A percentile compares a stretch with the other conserved stretches of the same genome.
phyloP scores from a whole-genome alignment of 345 rosid genomes.

The Nasturtium officinale region DNA sequence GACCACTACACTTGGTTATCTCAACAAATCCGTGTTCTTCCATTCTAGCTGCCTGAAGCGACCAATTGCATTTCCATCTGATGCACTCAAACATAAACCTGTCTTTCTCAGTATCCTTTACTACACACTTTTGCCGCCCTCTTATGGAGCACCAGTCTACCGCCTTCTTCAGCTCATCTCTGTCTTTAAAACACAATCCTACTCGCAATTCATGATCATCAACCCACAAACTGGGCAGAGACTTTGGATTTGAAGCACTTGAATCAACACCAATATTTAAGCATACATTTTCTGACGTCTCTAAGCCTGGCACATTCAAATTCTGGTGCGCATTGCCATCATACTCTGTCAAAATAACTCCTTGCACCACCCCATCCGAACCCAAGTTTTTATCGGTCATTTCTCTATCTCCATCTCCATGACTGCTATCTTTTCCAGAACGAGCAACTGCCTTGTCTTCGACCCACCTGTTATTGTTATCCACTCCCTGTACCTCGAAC shows the following conservation, averaged over 20 bases:
- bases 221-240: constrained; percentile 24
- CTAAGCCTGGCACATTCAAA: not conserved
- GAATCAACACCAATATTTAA: not conserved
- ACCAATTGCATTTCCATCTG: constrained; percentile 33
- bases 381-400: not conserved
- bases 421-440: not conserved
- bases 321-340: not conserved
- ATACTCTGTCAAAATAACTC: not conserved
- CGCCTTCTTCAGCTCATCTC: constrained; percentile 20
- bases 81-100: not conserved
- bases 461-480: no score
- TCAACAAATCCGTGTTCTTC: constrained; percentile 14
- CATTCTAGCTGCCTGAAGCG: not conserved
- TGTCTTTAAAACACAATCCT: constrained; percentile 21
- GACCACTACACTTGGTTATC: constrained; percentile 5
- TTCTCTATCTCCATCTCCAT: not conserved
- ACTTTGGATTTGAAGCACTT: not conserved
- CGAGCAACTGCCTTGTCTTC: not conserved
- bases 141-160: constrained; percentile 27
- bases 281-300: not conserved
- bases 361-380: not conserved
- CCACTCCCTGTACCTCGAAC: not conserved
- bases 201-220: not conserved
- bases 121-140: not conserved
- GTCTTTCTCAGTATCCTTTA: not conserved